Evolutionary conservation across 2,329 filamentous ascomycete genomes (phyloP).

Genomic region (Chaetomium sp.): DNA sequence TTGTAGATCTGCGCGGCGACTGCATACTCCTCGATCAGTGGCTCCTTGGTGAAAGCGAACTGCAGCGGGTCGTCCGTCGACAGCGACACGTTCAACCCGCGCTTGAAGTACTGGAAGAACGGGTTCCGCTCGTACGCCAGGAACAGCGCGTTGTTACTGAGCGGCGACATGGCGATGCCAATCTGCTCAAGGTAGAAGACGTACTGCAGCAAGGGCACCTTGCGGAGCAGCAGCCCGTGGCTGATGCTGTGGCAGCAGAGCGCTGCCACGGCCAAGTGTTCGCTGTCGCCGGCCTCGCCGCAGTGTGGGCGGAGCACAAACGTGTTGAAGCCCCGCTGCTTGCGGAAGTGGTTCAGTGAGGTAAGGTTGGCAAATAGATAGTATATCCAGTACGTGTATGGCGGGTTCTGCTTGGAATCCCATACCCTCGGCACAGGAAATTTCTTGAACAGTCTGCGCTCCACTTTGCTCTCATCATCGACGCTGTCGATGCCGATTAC

Average conservation of each 20-base stretch:
- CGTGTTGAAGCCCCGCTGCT: conserved; percentile 91
- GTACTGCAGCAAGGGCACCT: conserved; percentile 93
- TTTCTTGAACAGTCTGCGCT: conserved; percentile 91
- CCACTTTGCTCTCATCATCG: conserved; percentile 96
- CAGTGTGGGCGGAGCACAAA: conserved; percentile 92
- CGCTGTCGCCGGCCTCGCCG: conserved; percentile 94
- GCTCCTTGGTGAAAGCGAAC: conserved; percentile 98
- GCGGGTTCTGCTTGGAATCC: conserved; percentile 92
- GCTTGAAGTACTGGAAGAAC: conserved; percentile 92
- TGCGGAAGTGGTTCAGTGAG: conserved; percentile 89
- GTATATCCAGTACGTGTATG: conserved; percentile 99
- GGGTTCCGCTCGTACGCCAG: conserved; percentile 96
- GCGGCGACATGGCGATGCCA: conserved; percentile 97
- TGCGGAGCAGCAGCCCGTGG: conserved; percentile 87
- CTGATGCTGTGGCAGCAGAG: conserved; percentile 96
- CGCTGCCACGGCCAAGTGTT: conserved; percentile 89
- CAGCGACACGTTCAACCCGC: conserved; percentile 91
- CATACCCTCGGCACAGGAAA: conserved; percentile 89
- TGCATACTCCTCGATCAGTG: conserved; percentile 95
- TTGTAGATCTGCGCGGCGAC: conserved; percentile 99
- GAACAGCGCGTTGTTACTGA: conserved; percentile 97
- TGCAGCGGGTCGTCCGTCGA: conserved; percentile 97
- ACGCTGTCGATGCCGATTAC: conserved; percentile 98
- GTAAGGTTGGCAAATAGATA: conserved; percentile 93
- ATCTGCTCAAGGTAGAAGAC: conserved; percentile 98